phyloP scores from a whole-genome alignment of 495 filamentous ascomycete species.

The Daldinia bambusicola region DNA sequence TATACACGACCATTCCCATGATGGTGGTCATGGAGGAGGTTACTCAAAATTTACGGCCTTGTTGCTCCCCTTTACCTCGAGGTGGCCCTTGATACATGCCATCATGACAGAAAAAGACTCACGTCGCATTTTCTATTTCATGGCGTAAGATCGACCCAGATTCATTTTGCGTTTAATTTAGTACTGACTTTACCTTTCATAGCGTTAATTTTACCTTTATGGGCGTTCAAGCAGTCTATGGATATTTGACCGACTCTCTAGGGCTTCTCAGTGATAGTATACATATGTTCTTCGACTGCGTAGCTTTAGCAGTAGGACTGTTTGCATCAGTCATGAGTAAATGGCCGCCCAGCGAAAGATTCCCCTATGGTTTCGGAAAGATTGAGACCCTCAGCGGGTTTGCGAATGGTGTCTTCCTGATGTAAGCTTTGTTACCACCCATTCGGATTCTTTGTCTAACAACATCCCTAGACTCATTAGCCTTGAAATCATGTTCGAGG shows the following conservation, averaged over 20 bases:
- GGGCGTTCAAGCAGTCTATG: constrained; percentile 93
- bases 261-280: constrained; percentile 96
- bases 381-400: constrained; percentile 97
- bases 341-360: constrained; percentile 87
- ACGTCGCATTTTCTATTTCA: constrained; percentile 96
- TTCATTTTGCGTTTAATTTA: background rate
- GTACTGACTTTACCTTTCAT: constrained; percentile 31
- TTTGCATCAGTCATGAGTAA: constrained; percentile 98
- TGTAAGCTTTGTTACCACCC: constrained; percentile 62
- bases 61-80: constrained; percentile 70
- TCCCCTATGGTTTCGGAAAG: constrained; percentile 96
- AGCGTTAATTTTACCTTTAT: constrained; percentile 96
- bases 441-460: constrained; percentile 12
- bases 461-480: constrained; percentile 78
- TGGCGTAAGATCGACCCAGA: constrained; percentile 68
- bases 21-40: constrained; percentile 45
- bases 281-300: constrained; percentile 99
- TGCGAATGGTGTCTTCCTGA: constrained; percentile 94
- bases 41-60: constrained; percentile 70
- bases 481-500: constrained; percentile 95
- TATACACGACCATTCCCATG: constrained; percentile 43
- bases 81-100: constrained; percentile 80
- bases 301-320: constrained; percentile 89
- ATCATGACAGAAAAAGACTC: constrained; percentile 94
- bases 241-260: constrained; percentile 89